A percentile compares a stretch with the other conserved stretches of the same genome.
Conservation (phyloP, 1,284 basidiomycete species). For the Irpex lacteus region DNA sequence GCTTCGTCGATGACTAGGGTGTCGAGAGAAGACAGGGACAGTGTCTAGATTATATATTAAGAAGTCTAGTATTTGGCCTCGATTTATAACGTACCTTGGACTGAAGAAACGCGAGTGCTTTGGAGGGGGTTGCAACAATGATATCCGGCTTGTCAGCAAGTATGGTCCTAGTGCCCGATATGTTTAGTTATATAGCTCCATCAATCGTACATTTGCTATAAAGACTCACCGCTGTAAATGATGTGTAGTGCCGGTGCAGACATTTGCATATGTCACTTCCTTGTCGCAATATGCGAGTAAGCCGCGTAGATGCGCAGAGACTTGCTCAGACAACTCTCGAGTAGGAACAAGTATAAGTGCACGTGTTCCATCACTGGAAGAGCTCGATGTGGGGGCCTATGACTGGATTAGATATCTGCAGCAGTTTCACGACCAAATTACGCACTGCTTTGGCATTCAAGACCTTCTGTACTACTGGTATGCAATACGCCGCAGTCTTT, state of each 20-base stretch:
- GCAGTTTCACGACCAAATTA: conserved; percentile 25
- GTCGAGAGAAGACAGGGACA: conserved; percentile 66
- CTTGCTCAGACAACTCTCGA: conserved; percentile 91
- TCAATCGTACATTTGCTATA: neutral
- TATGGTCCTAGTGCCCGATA: conserved; percentile 48
- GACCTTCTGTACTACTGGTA: conserved; percentile 90
- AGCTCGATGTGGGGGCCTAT: conserved; percentile 5
- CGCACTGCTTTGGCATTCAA: conserved; percentile 77
- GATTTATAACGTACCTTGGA: conserved; percentile 52
- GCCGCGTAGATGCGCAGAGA: conserved; percentile 66
- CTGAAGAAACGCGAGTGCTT: conserved; percentile 77
- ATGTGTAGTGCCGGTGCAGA: conserved; percentile 71
- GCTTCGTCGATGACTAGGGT: conserved; percentile 98
- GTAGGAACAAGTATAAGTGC: conserved; percentile 93
- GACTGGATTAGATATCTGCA: neutral
- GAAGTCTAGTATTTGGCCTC: neutral
- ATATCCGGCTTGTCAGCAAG: conserved; percentile 93
- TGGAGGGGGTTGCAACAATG: conserved; percentile 88
- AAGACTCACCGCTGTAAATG: conserved; percentile 74
- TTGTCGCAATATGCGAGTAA: conserved; percentile 78
- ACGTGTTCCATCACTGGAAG: conserved; percentile 54
- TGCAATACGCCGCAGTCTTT: conserved; percentile 95
- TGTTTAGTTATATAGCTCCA: neutral
- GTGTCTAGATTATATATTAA: conserved; percentile 37
- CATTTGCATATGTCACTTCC: conserved; percentile 74